Base-by-base conservation (phyloP, 805 yeast genomes). In the Candida namnaoensis region DNA sequence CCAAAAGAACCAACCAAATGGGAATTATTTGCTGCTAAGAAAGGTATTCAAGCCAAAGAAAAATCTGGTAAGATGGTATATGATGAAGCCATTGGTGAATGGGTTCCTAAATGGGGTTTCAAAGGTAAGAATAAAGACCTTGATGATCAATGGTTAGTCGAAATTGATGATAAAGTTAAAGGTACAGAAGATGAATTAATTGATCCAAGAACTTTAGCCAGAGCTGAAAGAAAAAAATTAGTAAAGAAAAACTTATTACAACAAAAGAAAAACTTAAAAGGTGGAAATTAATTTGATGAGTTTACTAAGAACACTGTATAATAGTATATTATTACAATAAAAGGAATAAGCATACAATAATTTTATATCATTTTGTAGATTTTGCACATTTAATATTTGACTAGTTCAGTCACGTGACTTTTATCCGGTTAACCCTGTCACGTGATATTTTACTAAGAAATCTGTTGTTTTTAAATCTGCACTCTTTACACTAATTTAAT, bases 31-130 rank as follows among this genome's bases (percentile, higher is more conserved):
- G 99, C 99, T 49, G 84, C 84, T 45, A 86, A 78, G 74, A 93
- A 93, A 68, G 98, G 98, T 56, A 93, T 93, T 61, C 72, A 83
- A 65, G 76, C 95, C 66, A 90, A 86, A 72, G 86, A 85, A 46
- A 88, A 82, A 61, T 81, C 85, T 27, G 96, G 95, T 38, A 93
- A 87, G 66, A 70, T 82, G 76, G 88, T 86, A 1, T 93, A 68
- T 54, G 96, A 93, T 62, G 98, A 93, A 62, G 93, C 76, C 30
- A 66, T 76, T 28, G 90, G 91, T 40, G 90, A 88, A 65, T 93
- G 99, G 99, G 96, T 83, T 46, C 91, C 95, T 54, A 91, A 88
- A 65, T 93, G 99, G 99, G 99, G 99, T 46, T 91, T 83, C 69
- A 82, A 84, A 50, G 98, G 98, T 57, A 78, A 79, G 65, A 93